Evolutionary conservation across 2,329 filamentous ascomycete genomes (phyloP), one percentile per base, ranked within the genome.

Genomic region (Triangularia setosa): DNA sequence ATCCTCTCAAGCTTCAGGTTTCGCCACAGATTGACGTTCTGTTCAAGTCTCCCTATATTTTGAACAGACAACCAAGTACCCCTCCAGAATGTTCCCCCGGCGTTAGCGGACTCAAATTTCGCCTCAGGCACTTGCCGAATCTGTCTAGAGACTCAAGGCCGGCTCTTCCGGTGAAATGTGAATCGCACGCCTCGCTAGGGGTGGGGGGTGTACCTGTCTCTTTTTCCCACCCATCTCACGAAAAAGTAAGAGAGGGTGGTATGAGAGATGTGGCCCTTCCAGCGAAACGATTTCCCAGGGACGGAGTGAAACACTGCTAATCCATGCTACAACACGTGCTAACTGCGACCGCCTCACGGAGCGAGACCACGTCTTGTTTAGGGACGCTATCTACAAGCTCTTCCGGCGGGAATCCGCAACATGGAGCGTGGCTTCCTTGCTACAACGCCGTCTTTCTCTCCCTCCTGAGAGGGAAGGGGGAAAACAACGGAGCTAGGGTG

Each of bases 111-210:
- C 55, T 67, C 65, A 63, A 65, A 63, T 65, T 16, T 4, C 70
- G 60, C 67, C 67, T 67, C 68, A 70, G 69, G 62, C 64, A 55
- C 48, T 63, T 40, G 24, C 27, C 24, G 52, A 40, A 27, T 57
- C 44, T 25, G 8, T 48, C n/a, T n/a, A n/a, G n/a, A n/a, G 27
- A 48, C 40, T 52, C 8, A 35, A 56, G 28, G 63, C 58, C 30
- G 60, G 35, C 63, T 55, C 68, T 72, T 69, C 70, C 67, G 62
- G 67, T 65, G 70, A 23, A 12, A 12, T 48, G 68, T 65, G 66
- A 65, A 68, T 70, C 69, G 11, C 18, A 71, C 67, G 62, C 70
- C 64, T 71, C 66, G 66, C 58, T 48, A 18, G 27, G n/a, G 30
- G 18, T 8, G 21, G 18, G 40, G 57, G 33, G 14, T 23, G 18